These are phyloP conservation scores for Cucurbita argyrosperma DNA, from an alignment of 306 rosid genomes.

Conservation along the genomic window DNA sequence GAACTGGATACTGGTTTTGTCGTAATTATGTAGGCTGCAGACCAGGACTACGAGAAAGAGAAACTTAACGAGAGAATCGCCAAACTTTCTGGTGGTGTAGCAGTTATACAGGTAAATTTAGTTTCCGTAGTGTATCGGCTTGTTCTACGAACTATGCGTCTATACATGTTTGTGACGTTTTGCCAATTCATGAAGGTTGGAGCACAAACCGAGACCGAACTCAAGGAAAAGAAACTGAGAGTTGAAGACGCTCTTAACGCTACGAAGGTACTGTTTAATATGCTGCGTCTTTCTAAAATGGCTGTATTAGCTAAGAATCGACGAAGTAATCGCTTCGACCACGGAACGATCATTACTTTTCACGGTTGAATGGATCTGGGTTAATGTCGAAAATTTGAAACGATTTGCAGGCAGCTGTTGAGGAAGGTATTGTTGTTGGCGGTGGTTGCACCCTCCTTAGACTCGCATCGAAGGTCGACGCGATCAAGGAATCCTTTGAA, in stretches of 20 bases:
- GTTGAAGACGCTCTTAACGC: conserved; percentile 99
- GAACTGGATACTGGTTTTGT: not conserved
- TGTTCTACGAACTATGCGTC: not conserved
- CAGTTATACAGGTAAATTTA: conserved; percentile 70
- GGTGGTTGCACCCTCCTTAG: conserved; percentile 96
- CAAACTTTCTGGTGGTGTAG: conserved; percentile 94
- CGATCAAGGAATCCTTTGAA: conserved; percentile 59
- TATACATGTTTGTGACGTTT: not conserved
- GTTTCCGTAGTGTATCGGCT: not conserved
- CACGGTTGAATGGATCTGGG: not conserved
- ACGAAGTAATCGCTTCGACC: not conserved
- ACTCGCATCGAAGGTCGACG: conserved; percentile 88
- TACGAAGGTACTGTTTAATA: conserved; percentile 50
- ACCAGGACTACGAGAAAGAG: conserved; percentile 88
- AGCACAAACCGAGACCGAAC: conserved; percentile 99
- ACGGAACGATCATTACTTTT: not conserved
- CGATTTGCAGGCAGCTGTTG: conserved; percentile 81
- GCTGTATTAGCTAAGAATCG: not conserved
- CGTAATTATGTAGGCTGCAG: conserved; percentile 49
- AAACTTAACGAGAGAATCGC: conserved; percentile 90
- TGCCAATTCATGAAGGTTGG: conserved; percentile 51
- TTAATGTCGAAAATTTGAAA: not conserved
- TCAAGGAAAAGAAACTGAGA: conserved; percentile 91
- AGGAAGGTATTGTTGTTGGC: conserved; percentile 98
- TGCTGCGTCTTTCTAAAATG: not conserved